phyloP scores from a whole-genome alignment of 169 alveolate species.

The Perkinsus marinus region DNA sequence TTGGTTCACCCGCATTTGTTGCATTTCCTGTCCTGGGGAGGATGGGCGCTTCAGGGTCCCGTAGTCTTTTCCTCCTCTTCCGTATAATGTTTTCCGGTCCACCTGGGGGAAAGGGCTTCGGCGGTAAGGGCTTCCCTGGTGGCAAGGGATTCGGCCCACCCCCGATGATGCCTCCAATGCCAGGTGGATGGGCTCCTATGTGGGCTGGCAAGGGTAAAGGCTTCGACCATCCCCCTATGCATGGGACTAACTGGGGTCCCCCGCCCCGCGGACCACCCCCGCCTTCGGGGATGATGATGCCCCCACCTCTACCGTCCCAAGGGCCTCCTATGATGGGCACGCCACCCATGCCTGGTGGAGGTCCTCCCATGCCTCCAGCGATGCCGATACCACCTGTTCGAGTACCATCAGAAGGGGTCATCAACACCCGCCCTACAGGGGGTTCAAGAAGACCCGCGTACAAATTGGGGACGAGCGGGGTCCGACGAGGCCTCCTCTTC shows the following conservation, averaged over 20 bases:
- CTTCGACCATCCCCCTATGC: background rate
- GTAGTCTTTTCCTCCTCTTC: background rate
- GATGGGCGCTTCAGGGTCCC: background rate
- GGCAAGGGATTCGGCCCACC: background rate
- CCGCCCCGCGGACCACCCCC: background rate
- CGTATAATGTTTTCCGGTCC: background rate
- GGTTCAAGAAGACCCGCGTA: background rate
- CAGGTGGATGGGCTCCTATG: background rate
- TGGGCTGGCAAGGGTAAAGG: background rate
- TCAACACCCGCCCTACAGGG: background rate
- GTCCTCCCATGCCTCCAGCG: background rate
- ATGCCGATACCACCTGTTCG: background rate
- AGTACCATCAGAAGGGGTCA: background rate
- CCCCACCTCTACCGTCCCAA: background rate
- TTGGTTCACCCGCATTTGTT: background rate
- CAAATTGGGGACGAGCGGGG: background rate
- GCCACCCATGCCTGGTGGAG: background rate
- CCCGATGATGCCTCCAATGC: background rate
- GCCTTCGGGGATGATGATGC: background rate
- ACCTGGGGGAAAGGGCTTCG: background rate
- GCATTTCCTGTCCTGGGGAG: background rate
- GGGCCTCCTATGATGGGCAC: background rate
- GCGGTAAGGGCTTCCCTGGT: background rate
- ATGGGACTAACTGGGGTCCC: background rate
- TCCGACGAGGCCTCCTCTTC: background rate